Base-by-base conservation (phyloP, 352 stramenopile genomes). In the Phytopythium mirpurense region DNA sequence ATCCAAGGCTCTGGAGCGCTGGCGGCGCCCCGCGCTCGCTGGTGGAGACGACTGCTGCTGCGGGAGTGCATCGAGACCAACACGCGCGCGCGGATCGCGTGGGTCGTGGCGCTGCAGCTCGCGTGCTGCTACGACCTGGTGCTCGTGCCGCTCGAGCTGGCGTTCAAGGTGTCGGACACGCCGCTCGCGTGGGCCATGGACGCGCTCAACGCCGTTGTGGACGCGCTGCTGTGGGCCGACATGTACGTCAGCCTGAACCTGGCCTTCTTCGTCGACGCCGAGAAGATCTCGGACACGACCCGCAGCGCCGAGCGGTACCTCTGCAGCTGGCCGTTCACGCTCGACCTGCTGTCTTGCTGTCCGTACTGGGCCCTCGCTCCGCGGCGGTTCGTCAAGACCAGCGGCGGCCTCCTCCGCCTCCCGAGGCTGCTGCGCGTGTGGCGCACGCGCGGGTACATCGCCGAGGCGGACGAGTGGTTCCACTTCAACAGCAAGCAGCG, bases 201-300 rank as follows among this genome's bases (percentile, higher is more conserved):
- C 21, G 49, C 58, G 15, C 2, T 70, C 0, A 78, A 86, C 41
- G 35, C 38, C 0, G 6, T 85, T 12, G 66, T 63, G 7, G 69
- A 71, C 36, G 5, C 69, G 10, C 36, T 64, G 0, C 45, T 87
- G 5, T 59, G 59, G 7, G 53, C 61, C 10, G 75, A 86, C 26
- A 49, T 88, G 5, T 59, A 83, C 18, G 21, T 85, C 6, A 88
- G 84, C 49, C 69, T 85, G 21, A 82, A 72, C 14, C 56, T 86
- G 0, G 80, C 74, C 4, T 88, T 78, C 54, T 65, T 56, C 5
- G 42, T 64, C 11, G 57, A 86, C 34, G 62, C 71, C 1, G 78
- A 88, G 40, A 85, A 78, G 32, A 86, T 86, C 26, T 57, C 70
- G 34, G 60, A 82, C 18, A 54, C 78, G 5, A 55, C 47, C 9